phyloP scores from a whole-genome alignment of 2,329 filamentous ascomycete species.

The Drechmeria coniospora region DNA sequence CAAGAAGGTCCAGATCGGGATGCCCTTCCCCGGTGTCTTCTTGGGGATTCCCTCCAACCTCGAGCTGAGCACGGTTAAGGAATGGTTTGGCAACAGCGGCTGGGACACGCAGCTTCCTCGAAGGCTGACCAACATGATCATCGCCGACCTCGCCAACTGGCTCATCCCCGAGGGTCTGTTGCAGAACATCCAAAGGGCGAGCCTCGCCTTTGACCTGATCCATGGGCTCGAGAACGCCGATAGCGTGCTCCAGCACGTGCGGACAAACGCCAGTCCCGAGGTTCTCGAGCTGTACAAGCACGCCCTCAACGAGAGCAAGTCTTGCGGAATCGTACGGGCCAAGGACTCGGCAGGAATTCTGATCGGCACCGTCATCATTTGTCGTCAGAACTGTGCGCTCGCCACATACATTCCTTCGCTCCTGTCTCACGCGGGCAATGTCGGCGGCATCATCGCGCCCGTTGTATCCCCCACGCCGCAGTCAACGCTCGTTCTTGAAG shows the following conservation, averaged over 20 bases:
- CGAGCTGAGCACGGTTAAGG: conserved; percentile 29
- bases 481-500: conserved; percentile 56
- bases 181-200: conserved; percentile 55
- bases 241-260: conserved; percentile 59
- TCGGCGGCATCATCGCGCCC: conserved; percentile 67
- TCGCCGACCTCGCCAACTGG: conserved; percentile 60
- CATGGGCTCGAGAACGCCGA: conserved; percentile 65
- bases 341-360: conserved; percentile 54
- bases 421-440: conserved; percentile 38
- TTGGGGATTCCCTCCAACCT: conserved; percentile 58
- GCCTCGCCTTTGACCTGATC: conserved; percentile 69
- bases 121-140: conserved; percentile 50
- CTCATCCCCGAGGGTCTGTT: conserved; percentile 60
- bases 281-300: conserved; percentile 66
- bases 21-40: conserved; percentile 70
- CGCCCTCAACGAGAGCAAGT: conserved; percentile 53
- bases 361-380: conserved; percentile 67
- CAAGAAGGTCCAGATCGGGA: conserved; percentile 69
- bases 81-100: conserved; percentile 82
- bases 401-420: conserved; percentile 56
- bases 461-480: conserved; percentile 57
- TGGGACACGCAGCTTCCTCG: conserved; percentile 59
- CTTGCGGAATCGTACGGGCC: conserved; percentile 70
- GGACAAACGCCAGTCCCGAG: conserved; percentile 58
- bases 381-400: conserved; percentile 52